Evolutionary conservation across 108 stramenopile genomes (phyloP).

Genomic region (Cyclotella atomus): DNA sequence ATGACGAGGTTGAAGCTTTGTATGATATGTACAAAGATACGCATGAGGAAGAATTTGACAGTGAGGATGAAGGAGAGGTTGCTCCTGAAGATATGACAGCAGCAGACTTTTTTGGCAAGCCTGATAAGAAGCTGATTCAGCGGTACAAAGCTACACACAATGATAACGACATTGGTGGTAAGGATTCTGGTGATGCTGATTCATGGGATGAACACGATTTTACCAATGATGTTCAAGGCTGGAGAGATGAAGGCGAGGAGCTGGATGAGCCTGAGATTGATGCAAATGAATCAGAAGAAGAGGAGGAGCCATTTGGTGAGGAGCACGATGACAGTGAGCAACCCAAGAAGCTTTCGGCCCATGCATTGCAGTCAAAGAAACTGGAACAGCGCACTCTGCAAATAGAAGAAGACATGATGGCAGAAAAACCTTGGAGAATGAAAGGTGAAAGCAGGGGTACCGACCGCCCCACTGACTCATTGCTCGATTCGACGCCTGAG

Average conservation of each 20-base stretch:
- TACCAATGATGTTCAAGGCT: slow-evolving; percentile 57
- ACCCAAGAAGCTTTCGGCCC: slow-evolving; percentile 36
- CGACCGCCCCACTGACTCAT: slow-evolving; percentile 87
- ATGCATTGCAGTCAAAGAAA: slow-evolving; percentile 58
- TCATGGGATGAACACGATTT: slow-evolving; percentile 88
- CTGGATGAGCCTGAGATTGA: slow-evolving; percentile 53
- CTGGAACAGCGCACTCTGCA: slow-evolving; percentile 83
- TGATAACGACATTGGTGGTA: slow-evolving; percentile 29
- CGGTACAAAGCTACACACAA: slow-evolving; percentile 30
- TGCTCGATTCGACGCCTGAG: slow-evolving; percentile 94
- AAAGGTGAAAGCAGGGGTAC: slow-evolving; percentile 86
- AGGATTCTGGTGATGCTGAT: too few species aligned
- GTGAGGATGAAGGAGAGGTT: slow-evolving; percentile 49
- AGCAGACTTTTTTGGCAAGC: slow-evolving; percentile 85
- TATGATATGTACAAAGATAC: slow-evolving; percentile 69
- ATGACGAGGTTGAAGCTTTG: slow-evolving; percentile 85
- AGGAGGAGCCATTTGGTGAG: slow-evolving; percentile 39
- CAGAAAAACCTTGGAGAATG: slow-evolving; percentile 97
- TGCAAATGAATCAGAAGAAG: slow-evolving; percentile 43
- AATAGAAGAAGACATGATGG: slow-evolving; percentile 91
- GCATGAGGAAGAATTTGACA: slow-evolving; percentile 36
- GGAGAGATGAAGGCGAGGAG: slow-evolving; percentile 41
- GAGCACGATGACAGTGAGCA: slow-evolving; percentile 31
- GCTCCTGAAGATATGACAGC: slow-evolving; percentile 82
- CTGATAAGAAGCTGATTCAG: slow-evolving; percentile 59